Conservation (phyloP, 352 stramenopile genomes). For the Globisporangium middletonii region DNA sequence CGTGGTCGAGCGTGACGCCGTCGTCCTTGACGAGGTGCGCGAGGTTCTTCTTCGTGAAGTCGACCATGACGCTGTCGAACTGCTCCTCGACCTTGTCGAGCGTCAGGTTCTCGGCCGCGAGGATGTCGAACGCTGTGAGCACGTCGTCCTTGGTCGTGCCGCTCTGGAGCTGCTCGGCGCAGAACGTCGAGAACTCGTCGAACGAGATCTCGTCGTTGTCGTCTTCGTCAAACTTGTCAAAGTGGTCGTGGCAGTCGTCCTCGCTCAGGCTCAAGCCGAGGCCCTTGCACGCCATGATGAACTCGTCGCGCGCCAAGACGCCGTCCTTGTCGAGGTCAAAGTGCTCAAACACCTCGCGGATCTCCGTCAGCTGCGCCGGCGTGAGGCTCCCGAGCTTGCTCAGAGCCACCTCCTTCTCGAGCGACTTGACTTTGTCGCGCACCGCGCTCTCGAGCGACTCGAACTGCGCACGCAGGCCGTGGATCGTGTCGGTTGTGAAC, state of each 20-base stretch:
- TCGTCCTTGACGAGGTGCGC: slow-evolving; percentile 42
- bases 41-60: slow-evolving; percentile 80
- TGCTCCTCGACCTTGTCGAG: slow-evolving; percentile 76
- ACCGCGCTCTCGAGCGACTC: slow-evolving; percentile 73
- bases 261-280: slow-evolving; percentile 83
- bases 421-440: slow-evolving; percentile 80
- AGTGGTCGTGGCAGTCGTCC: slow-evolving; percentile 85
- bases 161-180: slow-evolving; percentile 84
- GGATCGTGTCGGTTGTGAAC: slow-evolving; percentile 89
- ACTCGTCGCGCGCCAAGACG: slow-evolving; percentile 82
- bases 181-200: slow-evolving; percentile 82
- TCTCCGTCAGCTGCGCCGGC: slow-evolving; percentile 78
- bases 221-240: slow-evolving; percentile 81
- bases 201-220: slow-evolving; percentile 85
- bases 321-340: slow-evolving; percentile 88
- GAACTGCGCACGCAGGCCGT: slow-evolving; percentile 79
- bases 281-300: slow-evolving; percentile 89
- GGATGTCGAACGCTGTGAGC: slow-evolving; percentile 71
- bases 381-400: slow-evolving; percentile 82
- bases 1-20: slow-evolving; percentile 54
- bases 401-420: slow-evolving; percentile 86
- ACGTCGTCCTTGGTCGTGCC: slow-evolving; percentile 82
- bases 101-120: slow-evolving; percentile 66
- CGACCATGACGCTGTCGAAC: slow-evolving; percentile 64
- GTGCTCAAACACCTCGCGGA: slow-evolving; percentile 88